These are phyloP conservation scores for Solanum pimpinellifolium DNA, from an alignment of 257 asterid genomes.

Conservation along the genomic window DNA sequence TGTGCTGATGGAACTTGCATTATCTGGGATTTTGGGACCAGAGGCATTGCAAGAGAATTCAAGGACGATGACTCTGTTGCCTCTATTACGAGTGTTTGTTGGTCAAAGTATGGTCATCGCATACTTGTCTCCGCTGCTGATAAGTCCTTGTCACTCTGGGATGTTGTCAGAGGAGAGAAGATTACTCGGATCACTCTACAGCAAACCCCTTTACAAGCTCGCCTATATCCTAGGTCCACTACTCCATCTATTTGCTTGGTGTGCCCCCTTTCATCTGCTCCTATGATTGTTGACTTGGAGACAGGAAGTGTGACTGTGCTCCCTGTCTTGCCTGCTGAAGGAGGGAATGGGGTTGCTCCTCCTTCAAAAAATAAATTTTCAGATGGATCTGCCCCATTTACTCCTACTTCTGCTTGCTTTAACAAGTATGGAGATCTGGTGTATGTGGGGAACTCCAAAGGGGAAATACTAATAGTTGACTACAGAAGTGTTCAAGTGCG, in stretches of 20 bases:
- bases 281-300: constrained; percentile 59
- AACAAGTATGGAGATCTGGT: constrained; percentile 74
- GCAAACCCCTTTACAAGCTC: constrained; percentile 75
- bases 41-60: constrained; percentile 68
- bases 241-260: constrained; percentile 72
- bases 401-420: constrained; percentile 91
- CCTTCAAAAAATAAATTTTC: constrained; percentile 52
- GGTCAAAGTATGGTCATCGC: constrained; percentile 82
- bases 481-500: constrained; percentile 32
- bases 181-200: constrained; percentile 46
- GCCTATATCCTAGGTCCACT: constrained; percentile 71
- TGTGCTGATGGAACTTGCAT: constrained; percentile 87
- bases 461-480: constrained; percentile 77
- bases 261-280: constrained; percentile 85
- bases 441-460: constrained; percentile 79
- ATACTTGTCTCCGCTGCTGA: constrained; percentile 82
- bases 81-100: constrained; percentile 78
- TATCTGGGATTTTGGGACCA: constrained; percentile 88
- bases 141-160: constrained; percentile 86
- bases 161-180: constrained; percentile 71
- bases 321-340: constrained; percentile 57
- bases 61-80: constrained; percentile 56
- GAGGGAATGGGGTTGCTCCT: constrained; percentile 34
- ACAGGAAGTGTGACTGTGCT: constrained; percentile 42
- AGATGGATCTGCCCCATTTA: constrained; percentile 72